Percentiles rank a stretch among this genome's conserved stretches.
Evolutionary conservation across 2,329 filamentous ascomycete species (phyloP).

Genomic region (Trichoderma sp.): DNA sequence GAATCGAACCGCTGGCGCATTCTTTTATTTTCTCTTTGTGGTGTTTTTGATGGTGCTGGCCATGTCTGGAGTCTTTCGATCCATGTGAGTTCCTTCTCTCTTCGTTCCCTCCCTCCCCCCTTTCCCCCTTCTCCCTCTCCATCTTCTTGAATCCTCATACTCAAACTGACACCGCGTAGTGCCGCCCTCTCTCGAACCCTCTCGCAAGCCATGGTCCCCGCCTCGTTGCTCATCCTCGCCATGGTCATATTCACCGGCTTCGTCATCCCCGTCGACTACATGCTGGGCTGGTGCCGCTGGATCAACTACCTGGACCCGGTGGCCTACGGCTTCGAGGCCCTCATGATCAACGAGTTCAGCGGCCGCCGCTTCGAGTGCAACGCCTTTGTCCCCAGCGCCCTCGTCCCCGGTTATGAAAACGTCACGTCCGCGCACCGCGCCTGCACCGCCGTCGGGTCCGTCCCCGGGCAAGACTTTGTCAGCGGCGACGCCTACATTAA

Average conservation of each 20-base stretch:
- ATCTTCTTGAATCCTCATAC: not conserved
- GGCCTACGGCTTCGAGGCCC: slow-evolving; percentile 65
- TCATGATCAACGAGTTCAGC: slow-evolving; percentile 69
- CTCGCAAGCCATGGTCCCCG: slow-evolving; percentile 49
- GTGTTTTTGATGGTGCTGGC: slow-evolving; percentile 57
- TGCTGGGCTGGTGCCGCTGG: slow-evolving; percentile 69
- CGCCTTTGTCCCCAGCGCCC: slow-evolving; percentile 30
- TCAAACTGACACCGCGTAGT: not conserved
- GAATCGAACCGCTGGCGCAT: slow-evolving; percentile 45
- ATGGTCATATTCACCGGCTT: slow-evolving; percentile 54
- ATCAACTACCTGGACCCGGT: slow-evolving; percentile 68
- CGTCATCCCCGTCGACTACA: slow-evolving; percentile 47
- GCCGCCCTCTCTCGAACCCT: slow-evolving; percentile 55
- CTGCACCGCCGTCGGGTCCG: slow-evolving; percentile 48
- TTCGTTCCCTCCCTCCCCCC: too few relatives aligned
- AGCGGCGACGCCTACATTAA: slow-evolving; percentile 46
- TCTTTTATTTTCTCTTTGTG: slow-evolving; percentile 51
- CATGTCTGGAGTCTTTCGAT: slow-evolving; percentile 66
- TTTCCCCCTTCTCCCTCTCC: not conserved
- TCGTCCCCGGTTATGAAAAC: slow-evolving; percentile 34
- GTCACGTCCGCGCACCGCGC: slow-evolving; percentile 4
- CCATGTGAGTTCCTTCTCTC: slow-evolving; percentile 30
- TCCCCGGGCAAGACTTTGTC: slow-evolving; percentile 43
- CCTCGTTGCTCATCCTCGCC: slow-evolving; percentile 42
- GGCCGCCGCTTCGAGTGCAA: slow-evolving; percentile 39